Evolutionary conservation across 345 rosid species (phyloP), one percentile per base, ranked within the genome.

Genomic region (Sonneratia caseolaris): DNA sequence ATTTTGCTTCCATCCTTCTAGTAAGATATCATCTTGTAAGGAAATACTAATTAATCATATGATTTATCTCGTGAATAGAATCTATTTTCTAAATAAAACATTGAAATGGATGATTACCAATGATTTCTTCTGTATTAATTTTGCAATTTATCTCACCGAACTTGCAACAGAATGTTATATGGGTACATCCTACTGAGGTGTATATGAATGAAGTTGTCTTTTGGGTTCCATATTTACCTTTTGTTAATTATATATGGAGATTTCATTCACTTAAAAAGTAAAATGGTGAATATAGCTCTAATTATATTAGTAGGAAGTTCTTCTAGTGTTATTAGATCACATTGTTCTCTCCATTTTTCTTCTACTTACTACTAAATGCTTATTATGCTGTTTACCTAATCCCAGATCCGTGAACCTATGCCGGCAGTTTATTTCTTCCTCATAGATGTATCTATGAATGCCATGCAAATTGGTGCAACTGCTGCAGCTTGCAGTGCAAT

Each of bases 401-500:
- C 71, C 61, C 84, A 95, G 99, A 86, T 92, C 72, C 97, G 99
- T 71, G 99, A 95, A 76, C 98, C 99, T 69, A 95, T 95, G 99
- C 97, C 97, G 21, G 94, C 96, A 15, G 92, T 95, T 37, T 92
- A 85, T 78, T 92, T 95, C 87, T 92, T 92, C 82, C 93, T 90
- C 59, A 79, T 95, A 81, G 99, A 95, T 83, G 99, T 95, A 71
- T 92, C 98, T 53, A 84, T 90, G 94, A 89, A 90, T 87, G 97
- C 97, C 14, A 70, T 95, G 74, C 97, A 89, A 81, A 95, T 93
- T 48, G 96, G 98, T 79, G 97, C 98, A 70, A 89, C 98, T 75
- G 98, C 99, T 74, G 97, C 97, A 67, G 96, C 99, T 73, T 95
- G 99, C 84, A 86, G 92, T 80, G 96, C 97, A 37, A 88, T 95